Conservation (phyloP, 352 stramenopile genomes). For the Pythium aquatile region DNA sequence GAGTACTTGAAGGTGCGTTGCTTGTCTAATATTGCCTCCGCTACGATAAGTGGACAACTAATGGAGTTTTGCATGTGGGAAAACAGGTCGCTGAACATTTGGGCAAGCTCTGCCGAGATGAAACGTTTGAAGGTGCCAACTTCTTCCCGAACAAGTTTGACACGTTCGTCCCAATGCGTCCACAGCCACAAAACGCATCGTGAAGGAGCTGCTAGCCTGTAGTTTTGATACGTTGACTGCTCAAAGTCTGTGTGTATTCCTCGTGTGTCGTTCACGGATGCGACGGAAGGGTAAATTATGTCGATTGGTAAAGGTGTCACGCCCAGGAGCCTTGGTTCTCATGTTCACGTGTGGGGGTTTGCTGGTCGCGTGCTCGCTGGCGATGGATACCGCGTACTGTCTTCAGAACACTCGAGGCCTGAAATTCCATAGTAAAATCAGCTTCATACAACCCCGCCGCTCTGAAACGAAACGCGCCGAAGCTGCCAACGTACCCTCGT, state of each 20-base stretch:
- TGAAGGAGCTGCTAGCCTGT: constrained; percentile 4
- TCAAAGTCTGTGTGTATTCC: constrained; percentile 1
- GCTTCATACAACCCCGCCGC: too few relatives aligned
- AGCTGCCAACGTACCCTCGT: constrained; percentile 28
- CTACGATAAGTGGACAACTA: not conserved
- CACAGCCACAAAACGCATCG: constrained; percentile 8
- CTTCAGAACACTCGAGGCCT: constrained; percentile 42
- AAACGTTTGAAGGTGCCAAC: constrained; percentile 93
- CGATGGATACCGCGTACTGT: constrained; percentile 41
- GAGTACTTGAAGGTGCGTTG: constrained; percentile 91
- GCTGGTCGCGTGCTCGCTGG: constrained; percentile 23
- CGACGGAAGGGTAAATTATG: constrained; percentile 18
- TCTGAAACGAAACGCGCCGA: not conserved
- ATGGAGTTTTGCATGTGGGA: not conserved
- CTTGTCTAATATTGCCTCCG: not conserved
- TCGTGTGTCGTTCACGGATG: not conserved
- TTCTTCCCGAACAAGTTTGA: constrained; percentile 91
- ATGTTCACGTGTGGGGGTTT: not conserved
- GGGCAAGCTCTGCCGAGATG: constrained; percentile 94
- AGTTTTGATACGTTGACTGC: not conserved
- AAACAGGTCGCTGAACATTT: constrained; percentile 89
- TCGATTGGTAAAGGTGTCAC: not conserved
- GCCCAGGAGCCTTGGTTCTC: constrained; percentile 23
- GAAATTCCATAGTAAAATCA: not conserved
- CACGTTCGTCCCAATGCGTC: constrained; percentile 13